Percentiles rank a stretch among this genome's conserved stretches.
phyloP scores from a whole-genome alignment of 192 early-diverging fungal genomes.

The Coemansia sp. region DNA sequence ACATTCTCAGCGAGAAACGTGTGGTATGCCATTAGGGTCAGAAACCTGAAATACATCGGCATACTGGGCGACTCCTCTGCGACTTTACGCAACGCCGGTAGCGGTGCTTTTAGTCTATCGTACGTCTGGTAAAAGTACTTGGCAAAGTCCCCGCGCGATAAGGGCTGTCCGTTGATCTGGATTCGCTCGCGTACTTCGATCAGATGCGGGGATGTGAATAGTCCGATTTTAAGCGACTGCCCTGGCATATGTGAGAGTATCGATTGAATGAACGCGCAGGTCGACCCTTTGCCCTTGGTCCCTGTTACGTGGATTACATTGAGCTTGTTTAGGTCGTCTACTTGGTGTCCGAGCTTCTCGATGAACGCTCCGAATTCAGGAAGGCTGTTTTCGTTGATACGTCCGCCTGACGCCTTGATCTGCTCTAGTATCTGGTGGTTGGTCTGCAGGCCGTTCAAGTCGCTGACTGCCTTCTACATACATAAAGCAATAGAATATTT shows the following conservation, averaged over 20 bases:
- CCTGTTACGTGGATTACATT: conserved; percentile 82
- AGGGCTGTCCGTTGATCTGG: conserved; percentile 82
- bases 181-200: conserved; percentile 92
- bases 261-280: conserved; percentile 79
- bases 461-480: conserved; percentile 70
- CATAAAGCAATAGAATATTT: not conserved
- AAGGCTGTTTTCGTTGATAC: conserved; percentile 33
- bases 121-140: conserved; percentile 88
- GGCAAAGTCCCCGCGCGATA: conserved; percentile 71
- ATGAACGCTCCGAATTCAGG: conserved; percentile 38
- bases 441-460: conserved; percentile 83
- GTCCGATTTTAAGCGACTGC: conserved; percentile 59
- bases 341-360: conserved; percentile 34
- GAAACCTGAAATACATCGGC: conserved; percentile 87
- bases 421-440: conserved; percentile 76
- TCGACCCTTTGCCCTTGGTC: conserved; percentile 87
- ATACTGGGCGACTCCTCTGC: conserved; percentile 23
- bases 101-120: conserved; percentile 62
- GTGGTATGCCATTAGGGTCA: conserved; percentile 90
- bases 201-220: conserved; percentile 94
- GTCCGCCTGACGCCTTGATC: conserved; percentile 58
- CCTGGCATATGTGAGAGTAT: conserved; percentile 60
- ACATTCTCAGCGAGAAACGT: conserved; percentile 80
- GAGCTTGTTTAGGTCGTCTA: conserved; percentile 70
- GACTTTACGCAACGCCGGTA: conserved; percentile 32